Evolutionary conservation across 345 rosid genomes (phyloP).

Genomic region (Arabidopsis suecica): DNA sequence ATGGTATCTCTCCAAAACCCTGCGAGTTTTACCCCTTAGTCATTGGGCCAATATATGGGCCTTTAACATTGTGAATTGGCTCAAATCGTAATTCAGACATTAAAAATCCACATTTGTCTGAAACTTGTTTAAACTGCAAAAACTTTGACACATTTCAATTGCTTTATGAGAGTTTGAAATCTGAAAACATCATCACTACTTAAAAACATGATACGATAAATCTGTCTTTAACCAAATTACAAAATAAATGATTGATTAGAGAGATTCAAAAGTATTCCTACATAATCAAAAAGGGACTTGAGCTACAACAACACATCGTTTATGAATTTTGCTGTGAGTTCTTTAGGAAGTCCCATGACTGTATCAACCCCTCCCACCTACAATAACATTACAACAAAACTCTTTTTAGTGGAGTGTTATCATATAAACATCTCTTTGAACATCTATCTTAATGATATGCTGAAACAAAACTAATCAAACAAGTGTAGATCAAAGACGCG

Average conservation of each 20-base stretch:
- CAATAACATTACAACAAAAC: slow-evolving; percentile 22
- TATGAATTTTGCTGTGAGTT: slow-evolving; percentile 72
- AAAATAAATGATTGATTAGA: not conserved
- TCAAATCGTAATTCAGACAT: not conserved
- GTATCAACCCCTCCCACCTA: slow-evolving; percentile 87
- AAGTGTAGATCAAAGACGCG: not conserved
- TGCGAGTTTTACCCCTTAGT: not conserved
- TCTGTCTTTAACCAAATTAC: not conserved
- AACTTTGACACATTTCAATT: not conserved
- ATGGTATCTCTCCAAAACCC: slow-evolving; percentile 22
- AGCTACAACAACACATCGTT: slow-evolving; percentile 55
- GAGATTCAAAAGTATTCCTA: slow-evolving; percentile 7
- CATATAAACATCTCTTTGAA: slow-evolving; percentile 4
- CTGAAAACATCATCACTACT: not conserved
- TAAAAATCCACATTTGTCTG: not conserved
- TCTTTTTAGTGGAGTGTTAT: slow-evolving; percentile 62
- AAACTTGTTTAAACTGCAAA: not conserved
- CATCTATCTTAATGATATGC: not conserved
- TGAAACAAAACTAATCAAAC: slow-evolving; percentile 6
- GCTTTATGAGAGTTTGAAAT: not conserved
- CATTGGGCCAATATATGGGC: slow-evolving; percentile 17
- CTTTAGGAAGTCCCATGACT: slow-evolving; percentile 91
- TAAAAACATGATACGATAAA: not conserved
- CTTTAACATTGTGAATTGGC: not conserved
- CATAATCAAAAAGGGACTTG: not conserved